Percentiles rank a stretch among this genome's conserved stretches.
These are phyloP conservation scores for Isatis tinctoria DNA, from an alignment of 345 rosid species.

Conservation along the genomic window DNA sequence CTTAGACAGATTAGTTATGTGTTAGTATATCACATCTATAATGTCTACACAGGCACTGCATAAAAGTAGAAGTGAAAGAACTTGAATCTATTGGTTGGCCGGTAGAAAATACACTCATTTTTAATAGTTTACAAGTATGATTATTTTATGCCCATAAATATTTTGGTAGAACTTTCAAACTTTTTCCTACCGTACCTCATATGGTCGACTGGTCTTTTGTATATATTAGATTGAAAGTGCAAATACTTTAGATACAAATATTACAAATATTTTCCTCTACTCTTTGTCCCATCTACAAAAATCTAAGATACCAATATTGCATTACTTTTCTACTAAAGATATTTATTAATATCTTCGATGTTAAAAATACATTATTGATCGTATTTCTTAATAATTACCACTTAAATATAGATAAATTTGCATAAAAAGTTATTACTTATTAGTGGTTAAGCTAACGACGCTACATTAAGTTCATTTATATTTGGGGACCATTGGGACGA, in stretches of 20 bases:
- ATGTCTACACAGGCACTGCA: neutral
- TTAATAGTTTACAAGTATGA: neutral
- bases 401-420: neutral
- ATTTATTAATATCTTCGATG: neutral
- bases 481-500: conserved; percentile 8
- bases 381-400: neutral
- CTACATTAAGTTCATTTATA: neutral
- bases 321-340: neutral
- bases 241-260: neutral
- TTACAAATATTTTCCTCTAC: neutral
- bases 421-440: neutral
- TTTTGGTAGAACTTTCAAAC: neutral
- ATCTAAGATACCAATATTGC: neutral
- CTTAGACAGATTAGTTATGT: neutral
- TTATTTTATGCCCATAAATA: neutral
- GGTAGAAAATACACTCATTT: neutral
- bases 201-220: neutral
- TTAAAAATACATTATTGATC: neutral
- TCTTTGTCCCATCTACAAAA: neutral
- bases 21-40: neutral
- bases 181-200: neutral
- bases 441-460: conserved; percentile 9
- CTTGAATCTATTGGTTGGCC: conserved; percentile 11
- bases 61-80: neutral
- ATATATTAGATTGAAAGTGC: neutral